A percentile compares a stretch with the other conserved stretches of the same genome.
phyloP scores from a whole-genome alignment of 768 basidiomycete species.

The Russula griseocarnosa region DNA sequence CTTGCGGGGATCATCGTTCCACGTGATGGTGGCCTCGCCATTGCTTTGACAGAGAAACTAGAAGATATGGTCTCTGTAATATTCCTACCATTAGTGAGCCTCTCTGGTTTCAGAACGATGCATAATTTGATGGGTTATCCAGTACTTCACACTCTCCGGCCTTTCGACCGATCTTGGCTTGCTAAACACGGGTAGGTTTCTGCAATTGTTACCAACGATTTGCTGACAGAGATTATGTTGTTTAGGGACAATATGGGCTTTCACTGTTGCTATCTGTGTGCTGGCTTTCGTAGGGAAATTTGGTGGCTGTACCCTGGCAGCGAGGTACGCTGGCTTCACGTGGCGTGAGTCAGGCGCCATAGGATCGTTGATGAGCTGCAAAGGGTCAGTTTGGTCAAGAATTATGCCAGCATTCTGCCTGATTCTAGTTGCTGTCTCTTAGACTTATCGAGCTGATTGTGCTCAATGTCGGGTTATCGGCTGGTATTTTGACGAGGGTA shows the following conservation, averaged over 20 bases:
- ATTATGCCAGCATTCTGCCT: neutral
- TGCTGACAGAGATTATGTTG: neutral
- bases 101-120: neutral
- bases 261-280: conserved; percentile 70
- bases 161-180: conserved; percentile 85
- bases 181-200: conserved; percentile 59
- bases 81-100: conserved; percentile 75
- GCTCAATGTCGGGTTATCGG: conserved; percentile 85
- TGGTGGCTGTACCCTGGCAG: conserved; percentile 72
- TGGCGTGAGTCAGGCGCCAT: conserved; percentile 81
- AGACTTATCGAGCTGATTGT: conserved; percentile 93
- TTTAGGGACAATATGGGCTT: conserved; percentile 80
- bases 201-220: neutral
- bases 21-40: conserved; percentile 80
- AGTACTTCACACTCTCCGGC: conserved; percentile 94
- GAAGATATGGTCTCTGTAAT: conserved; percentile 92
- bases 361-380: conserved; percentile 92
- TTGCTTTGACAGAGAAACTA: conserved; percentile 88
- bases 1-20: conserved; percentile 79
- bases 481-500: conserved; percentile 66
- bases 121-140: conserved; percentile 2
- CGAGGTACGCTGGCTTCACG: conserved; percentile 61
- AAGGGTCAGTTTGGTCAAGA: conserved; percentile 54
- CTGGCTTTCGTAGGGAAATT: conserved; percentile 89
- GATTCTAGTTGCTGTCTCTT: neutral